Evolutionary conservation across 2,329 filamentous ascomycete genomes (phyloP).

Genomic region (Onygena corvina): DNA sequence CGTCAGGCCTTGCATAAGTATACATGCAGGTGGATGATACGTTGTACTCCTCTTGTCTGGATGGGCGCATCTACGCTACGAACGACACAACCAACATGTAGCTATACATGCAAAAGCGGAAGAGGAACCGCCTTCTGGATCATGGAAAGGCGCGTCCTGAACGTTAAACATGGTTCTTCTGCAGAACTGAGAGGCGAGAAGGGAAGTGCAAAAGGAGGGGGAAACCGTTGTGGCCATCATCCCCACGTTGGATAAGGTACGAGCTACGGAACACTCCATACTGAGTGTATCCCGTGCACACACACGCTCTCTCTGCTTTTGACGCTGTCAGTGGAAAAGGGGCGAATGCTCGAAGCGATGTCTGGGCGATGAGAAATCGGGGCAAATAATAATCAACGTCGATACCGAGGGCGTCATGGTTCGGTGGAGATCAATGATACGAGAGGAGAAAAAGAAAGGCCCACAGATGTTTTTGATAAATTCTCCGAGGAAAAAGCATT

Average conservation of each 20-base stretch:
- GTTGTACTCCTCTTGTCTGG: no score
- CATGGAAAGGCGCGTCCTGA: background rate
- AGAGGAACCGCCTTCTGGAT: no score
- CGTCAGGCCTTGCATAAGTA: background rate
- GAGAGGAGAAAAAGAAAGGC: background rate
- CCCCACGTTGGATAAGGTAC: background rate
- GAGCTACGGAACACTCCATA: background rate
- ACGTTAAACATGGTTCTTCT: background rate
- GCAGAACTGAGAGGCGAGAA: background rate
- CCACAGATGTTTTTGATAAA: background rate
- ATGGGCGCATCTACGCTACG: no score
- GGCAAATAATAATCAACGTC: background rate
- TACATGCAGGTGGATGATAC: no score
- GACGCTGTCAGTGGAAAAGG: no score
- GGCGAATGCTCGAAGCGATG: background rate
- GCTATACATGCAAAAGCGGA: no score
- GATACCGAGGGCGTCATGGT: background rate
- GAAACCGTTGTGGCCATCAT: background rate
- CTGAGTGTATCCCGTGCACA: background rate
- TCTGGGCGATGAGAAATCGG: background rate
- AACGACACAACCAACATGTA: no score
- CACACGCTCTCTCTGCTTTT: no score
- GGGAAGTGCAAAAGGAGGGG: background rate
- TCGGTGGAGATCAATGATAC: background rate
- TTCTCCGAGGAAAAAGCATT: constrained; percentile 6